phyloP scores from a whole-genome alignment of 2,329 filamentous ascomycete species.

The Pseudogymnoascus sp. region DNA sequence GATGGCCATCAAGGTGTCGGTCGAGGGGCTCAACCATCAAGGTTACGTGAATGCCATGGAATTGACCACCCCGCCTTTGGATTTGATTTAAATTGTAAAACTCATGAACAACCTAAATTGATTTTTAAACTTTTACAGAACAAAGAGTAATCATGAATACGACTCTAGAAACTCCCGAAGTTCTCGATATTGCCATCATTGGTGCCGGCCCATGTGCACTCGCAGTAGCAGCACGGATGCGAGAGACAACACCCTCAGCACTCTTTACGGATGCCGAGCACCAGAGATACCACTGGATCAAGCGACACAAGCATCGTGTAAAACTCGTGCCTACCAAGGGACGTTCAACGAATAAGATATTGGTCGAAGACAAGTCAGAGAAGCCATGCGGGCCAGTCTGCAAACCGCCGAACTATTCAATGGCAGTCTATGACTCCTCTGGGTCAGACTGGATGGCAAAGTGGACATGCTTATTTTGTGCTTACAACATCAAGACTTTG shows the following conservation, averaged over 20 bases:
- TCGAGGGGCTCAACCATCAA: not conserved
- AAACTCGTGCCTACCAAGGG: constrained; percentile 1
- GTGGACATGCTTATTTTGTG: constrained; percentile 62
- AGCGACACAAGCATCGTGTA: not conserved
- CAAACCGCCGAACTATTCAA: constrained; percentile 23
- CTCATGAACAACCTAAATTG: constrained; percentile 28
- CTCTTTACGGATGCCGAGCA: constrained; percentile 80
- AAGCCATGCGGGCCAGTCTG: constrained; percentile 23
- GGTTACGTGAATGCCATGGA: not conserved
- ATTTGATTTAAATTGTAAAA: not conserved
- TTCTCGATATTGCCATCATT: constrained; percentile 52
- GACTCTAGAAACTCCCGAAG: constrained; percentile 9
- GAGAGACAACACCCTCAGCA: constrained; percentile 64
- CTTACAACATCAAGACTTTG: constrained; percentile 61
- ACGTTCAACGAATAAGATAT: not conserved
- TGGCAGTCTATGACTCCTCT: constrained; percentile 59
- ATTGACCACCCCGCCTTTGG: not conserved
- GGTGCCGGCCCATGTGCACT: constrained; percentile 70
- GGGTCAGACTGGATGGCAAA: constrained; percentile 57
- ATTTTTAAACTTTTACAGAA: constrained; percentile 22
- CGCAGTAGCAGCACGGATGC: constrained; percentile 61
- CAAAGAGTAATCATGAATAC: not conserved
- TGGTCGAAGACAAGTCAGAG: constrained; percentile 35
- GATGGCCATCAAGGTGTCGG: not conserved
- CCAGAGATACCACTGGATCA: constrained; percentile 69